Evolutionary conservation across 805 yeast species (phyloP).

Genomic region (Yamadazyma olivae): DNA sequence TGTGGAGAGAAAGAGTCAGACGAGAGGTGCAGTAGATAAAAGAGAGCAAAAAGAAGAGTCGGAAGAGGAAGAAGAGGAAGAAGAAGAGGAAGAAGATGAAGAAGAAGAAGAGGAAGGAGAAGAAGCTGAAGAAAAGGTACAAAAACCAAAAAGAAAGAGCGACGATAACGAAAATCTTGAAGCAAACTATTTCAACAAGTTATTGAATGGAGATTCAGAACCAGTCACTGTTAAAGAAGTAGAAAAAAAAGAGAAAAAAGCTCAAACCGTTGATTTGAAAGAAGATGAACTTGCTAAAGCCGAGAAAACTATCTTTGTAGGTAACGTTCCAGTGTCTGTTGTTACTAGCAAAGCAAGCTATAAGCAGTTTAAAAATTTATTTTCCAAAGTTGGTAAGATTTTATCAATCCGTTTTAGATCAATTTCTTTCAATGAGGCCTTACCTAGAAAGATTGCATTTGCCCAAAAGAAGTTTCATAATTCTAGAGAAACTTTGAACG

Average conservation of each 20-base stretch:
- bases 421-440: constrained; percentile 78
- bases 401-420: constrained; percentile 89
- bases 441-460: constrained; percentile 91
- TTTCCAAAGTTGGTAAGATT: constrained; percentile 51
- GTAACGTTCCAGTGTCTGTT: constrained; percentile 69
- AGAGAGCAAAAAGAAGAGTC: constrained; percentile 22
- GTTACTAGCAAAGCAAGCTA: constrained; percentile 60
- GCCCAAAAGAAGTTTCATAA: constrained; percentile 74
- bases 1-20: constrained; percentile 35
- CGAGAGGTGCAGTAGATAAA: constrained; percentile 13
- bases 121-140: constrained; percentile 17
- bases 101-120: constrained; percentile 19
- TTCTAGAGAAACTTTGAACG: constrained; percentile 77
- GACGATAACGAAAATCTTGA: constrained; percentile 12
- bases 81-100: constrained; percentile 10
- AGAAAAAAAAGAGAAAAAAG: constrained; percentile 22
- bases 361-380: constrained; percentile 64
- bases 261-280: constrained; percentile 57
- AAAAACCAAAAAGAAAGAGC: constrained; percentile 14
- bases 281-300: constrained; percentile 78
- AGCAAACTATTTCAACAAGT: constrained; percentile 13
- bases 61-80: constrained; percentile 15
- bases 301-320: constrained; percentile 81
- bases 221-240: constrained; percentile 18
- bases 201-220: constrained; percentile 9